Conservation (phyloP, 2,329 filamentous ascomycete species). For the Trichophyton mentagrophytes region DNA sequence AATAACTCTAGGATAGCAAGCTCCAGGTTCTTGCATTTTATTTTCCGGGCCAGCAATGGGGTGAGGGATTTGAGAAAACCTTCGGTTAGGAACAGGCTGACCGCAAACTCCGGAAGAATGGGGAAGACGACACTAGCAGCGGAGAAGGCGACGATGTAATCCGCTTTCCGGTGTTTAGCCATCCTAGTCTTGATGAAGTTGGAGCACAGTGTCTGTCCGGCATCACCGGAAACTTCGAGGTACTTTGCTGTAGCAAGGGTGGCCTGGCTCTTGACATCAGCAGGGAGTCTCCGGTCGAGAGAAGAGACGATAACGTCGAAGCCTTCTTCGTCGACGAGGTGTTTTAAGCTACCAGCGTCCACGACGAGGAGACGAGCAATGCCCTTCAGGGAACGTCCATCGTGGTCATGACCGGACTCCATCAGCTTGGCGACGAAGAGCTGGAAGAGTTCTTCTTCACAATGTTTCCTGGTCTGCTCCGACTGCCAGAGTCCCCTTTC, state of each 20-base stretch:
- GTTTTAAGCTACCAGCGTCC: constrained; percentile 38
- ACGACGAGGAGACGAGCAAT: constrained; percentile 47
- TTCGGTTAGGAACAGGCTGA: constrained; percentile 72
- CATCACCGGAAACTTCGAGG: constrained; percentile 61
- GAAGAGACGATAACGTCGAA: constrained; percentile 78
- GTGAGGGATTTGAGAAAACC: constrained; percentile 70
- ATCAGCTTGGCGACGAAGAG: constrained; percentile 78
- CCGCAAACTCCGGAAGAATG: constrained; percentile 60
- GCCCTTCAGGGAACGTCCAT: constrained; percentile 48
- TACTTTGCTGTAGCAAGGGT: constrained; percentile 72
- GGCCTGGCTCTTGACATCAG: constrained; percentile 64
- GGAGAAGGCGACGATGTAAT: constrained; percentile 83
- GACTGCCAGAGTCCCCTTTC: constrained; percentile 35
- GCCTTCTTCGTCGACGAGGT: constrained; percentile 50
- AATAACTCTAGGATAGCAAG: constrained; percentile 77
- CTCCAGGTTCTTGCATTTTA: constrained; percentile 76
- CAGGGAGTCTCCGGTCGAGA: constrained; percentile 68
- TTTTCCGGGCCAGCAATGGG: constrained; percentile 62
- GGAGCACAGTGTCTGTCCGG: constrained; percentile 56
- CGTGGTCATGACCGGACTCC: constrained; percentile 70
- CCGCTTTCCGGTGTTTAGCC: constrained; percentile 64
- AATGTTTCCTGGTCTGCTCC: constrained; percentile 31
- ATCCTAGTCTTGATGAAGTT: constrained; percentile 63
- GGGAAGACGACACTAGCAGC: constrained; percentile 84
- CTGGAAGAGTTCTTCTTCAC: constrained; percentile 37